Evolutionary conservation across 177 flowering plant genomes (phyloP).

Genomic region (Vitis hybrid): DNA sequence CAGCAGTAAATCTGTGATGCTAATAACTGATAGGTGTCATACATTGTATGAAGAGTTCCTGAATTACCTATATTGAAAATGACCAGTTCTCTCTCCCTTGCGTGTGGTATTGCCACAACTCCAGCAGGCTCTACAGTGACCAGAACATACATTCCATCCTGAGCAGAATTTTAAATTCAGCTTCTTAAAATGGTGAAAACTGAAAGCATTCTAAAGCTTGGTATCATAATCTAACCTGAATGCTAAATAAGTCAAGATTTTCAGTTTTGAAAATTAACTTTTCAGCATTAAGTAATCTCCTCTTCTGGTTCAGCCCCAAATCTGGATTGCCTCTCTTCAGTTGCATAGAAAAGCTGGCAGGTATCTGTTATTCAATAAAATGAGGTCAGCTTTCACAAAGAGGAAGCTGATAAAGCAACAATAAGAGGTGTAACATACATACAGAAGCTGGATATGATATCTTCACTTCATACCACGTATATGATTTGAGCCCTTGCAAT

Average conservation of each 20-base stretch:
- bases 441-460: slow-evolving; percentile 99
- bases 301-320: slow-evolving; percentile 30
- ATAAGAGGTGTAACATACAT: slow-evolving; percentile 38
- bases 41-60: too few relatives aligned
- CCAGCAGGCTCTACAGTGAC: slow-evolving; percentile 87
- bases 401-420: slow-evolving; percentile 2
- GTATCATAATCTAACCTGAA: slow-evolving; percentile 28
- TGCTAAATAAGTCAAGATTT: slow-evolving; percentile 17
- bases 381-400: slow-evolving; percentile 6
- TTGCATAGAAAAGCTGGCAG: slow-evolving; percentile 76
- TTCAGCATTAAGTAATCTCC: slow-evolving; percentile 86
- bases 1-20: too few relatives aligned
- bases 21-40: too few relatives aligned
- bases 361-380: slow-evolving; percentile 49
- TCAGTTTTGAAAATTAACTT: slow-evolving; percentile 78
- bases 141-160: slow-evolving; percentile 49
- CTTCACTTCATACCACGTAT: slow-evolving; percentile 95
- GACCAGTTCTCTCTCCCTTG: slow-evolving; percentile 54
- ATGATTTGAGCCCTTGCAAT: slow-evolving; percentile 65
- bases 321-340: slow-evolving; percentile 40
- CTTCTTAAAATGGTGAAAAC: slow-evolving; percentile 4
- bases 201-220: neutral
- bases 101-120: slow-evolving; percentile 69
- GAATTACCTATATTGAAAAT: slow-evolving; percentile 79
- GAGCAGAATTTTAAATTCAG: slow-evolving; percentile 15